These are phyloP conservation scores for Pholiota adiposa DNA, from an alignment of 1,284 basidiomycete genomes.

Conservation along the genomic window DNA sequence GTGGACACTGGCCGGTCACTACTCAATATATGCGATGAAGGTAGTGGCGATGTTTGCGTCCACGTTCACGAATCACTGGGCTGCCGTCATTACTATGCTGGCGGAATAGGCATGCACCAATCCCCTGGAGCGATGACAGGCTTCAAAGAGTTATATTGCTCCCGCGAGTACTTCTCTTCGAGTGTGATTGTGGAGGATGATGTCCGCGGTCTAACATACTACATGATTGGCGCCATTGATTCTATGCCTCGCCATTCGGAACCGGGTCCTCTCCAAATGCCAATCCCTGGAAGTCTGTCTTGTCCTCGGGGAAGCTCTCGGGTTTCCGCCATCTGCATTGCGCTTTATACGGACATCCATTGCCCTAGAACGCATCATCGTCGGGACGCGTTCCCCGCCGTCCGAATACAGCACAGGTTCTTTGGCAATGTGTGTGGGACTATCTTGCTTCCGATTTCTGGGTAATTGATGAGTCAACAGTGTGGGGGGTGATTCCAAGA, in stretches of 20 bases:
- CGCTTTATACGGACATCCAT: conserved; percentile 13
- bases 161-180: conserved; percentile 3
- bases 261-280: conserved; percentile 18
- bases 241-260: conserved; percentile 17
- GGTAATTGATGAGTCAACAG: conserved; percentile 7
- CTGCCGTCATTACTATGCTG: too few species aligned
- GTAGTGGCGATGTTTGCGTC: too few species aligned
- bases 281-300: conserved; percentile 11
- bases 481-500: neutral
- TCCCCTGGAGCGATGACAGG: neutral
- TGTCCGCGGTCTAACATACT: conserved; percentile 23
- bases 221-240: neutral
- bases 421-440: neutral
- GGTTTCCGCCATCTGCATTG: conserved; percentile 4
- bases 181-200: conserved; percentile 1
- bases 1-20: neutral
- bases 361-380: conserved; percentile 6
- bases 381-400: neutral
- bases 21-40: neutral
- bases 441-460: conserved; percentile 11
- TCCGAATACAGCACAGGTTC: neutral
- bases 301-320: conserved; percentile 15
- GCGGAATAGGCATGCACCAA: neutral
- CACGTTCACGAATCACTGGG: too few species aligned
- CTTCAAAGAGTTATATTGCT: neutral